phyloP scores from a whole-genome alignment of 2,329 filamentous ascomycete genomes.

The Ophiostoma himal-ulmi region DNA sequence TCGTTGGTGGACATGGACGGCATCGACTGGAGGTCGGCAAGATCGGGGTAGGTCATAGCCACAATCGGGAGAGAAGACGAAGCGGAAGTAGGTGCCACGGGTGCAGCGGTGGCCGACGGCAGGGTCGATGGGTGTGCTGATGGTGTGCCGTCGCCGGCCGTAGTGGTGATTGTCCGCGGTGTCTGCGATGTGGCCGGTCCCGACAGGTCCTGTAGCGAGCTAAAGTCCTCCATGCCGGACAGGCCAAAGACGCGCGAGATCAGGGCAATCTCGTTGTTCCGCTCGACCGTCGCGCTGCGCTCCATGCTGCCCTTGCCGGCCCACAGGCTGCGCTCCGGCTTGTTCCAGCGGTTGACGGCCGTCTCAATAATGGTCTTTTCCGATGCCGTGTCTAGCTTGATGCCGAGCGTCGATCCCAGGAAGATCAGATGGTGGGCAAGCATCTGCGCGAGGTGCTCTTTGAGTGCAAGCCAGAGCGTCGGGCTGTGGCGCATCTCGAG shows the following conservation, averaged over 20 bases:
- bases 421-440: constrained; percentile 33
- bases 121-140: background rate
- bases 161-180: background rate
- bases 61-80: constrained; percentile 25
- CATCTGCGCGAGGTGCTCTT: constrained; percentile 34
- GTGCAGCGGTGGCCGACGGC: background rate
- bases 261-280: background rate
- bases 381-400: constrained; percentile 31
- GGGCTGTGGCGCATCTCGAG: constrained; percentile 31
- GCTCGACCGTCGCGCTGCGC: background rate
- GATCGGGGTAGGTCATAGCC: constrained; percentile 26
- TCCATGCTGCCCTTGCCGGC: constrained; percentile 18
- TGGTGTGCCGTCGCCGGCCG: background rate
- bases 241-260: constrained; percentile 13
- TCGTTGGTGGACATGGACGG: constrained; percentile 19
- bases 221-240: background rate
- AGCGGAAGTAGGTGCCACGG: background rate
- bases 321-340: constrained; percentile 31
- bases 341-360: constrained; percentile 31
- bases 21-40: constrained; percentile 24
- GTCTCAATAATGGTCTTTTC: constrained; percentile 32
- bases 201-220: background rate
- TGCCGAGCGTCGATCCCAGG: constrained; percentile 30
- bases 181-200: constrained; percentile 7
- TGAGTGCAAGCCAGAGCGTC: constrained; percentile 33